Conservation (phyloP, 2,329 filamentous ascomycete genomes). For the Clonostachys rhizophaga region DNA sequence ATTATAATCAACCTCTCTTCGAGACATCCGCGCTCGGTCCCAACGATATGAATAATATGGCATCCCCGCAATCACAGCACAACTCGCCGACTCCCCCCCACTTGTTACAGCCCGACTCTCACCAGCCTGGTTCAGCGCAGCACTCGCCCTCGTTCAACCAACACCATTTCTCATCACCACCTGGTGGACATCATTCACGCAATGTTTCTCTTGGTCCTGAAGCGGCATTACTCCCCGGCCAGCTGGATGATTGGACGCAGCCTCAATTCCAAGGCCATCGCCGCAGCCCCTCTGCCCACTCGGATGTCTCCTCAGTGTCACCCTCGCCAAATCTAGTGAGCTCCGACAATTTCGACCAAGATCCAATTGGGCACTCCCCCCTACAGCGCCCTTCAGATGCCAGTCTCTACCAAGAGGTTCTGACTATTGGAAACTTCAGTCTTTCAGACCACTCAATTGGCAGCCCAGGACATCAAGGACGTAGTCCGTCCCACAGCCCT, state of each 20-base stretch:
- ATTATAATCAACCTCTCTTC: slow-evolving; percentile 60
- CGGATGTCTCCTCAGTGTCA: slow-evolving; percentile 81
- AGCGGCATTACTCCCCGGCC: slow-evolving; percentile 48
- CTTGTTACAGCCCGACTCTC: slow-evolving; percentile 43
- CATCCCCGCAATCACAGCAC: slow-evolving; percentile 44
- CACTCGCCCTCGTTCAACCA: slow-evolving; percentile 55
- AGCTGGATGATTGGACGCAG: slow-evolving; percentile 47
- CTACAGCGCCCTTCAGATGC: slow-evolving; percentile 71
- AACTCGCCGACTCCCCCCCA: slow-evolving; percentile 53
- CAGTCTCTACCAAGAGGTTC: slow-evolving; percentile 69
- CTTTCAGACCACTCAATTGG: slow-evolving; percentile 66
- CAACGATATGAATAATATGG: slow-evolving; percentile 47
- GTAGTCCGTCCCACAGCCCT: slow-evolving; percentile 74
- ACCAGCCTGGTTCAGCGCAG: slow-evolving; percentile 41
- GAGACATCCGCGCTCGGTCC: slow-evolving; percentile 37
- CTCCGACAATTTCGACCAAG: slow-evolving; percentile 74
- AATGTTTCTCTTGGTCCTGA: slow-evolving; percentile 52
- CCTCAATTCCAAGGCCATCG: slow-evolving; percentile 75
- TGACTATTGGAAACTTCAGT: slow-evolving; percentile 75
- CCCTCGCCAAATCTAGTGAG: slow-evolving; percentile 78
- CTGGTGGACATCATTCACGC: slow-evolving; percentile 43
- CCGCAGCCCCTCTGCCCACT: slow-evolving; percentile 84
- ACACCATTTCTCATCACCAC: slow-evolving; percentile 43
- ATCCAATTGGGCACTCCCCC: slow-evolving; percentile 70
- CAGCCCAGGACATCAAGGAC: slow-evolving; percentile 63